These are phyloP conservation scores for Penicillium rolfsii DNA, from an alignment of 2,329 filamentous ascomycete species.

Conservation along the genomic window DNA sequence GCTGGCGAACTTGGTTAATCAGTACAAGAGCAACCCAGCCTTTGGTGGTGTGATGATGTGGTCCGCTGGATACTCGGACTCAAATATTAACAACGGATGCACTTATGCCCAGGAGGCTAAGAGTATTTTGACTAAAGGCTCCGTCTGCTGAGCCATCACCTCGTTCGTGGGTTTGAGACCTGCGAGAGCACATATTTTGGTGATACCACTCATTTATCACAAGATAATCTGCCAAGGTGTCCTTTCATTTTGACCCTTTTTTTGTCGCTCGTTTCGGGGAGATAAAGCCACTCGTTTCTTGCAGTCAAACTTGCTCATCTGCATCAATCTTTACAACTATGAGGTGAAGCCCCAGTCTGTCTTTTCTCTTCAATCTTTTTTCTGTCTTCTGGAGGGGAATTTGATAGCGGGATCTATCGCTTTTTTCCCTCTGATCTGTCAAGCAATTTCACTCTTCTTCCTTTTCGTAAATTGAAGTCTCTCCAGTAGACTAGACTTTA, in stretches of 20 bases:
- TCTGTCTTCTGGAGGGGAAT: no score
- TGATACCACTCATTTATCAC: not conserved
- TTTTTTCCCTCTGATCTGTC: not conserved
- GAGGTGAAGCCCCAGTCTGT: not conserved
- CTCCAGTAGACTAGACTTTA: not conserved
- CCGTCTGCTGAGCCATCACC: slow-evolving; percentile 28
- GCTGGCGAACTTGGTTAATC: slow-evolving; percentile 18
- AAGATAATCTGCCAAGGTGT: not conserved
- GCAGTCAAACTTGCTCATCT: not conserved
- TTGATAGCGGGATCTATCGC: not conserved
- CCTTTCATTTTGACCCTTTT: not conserved
- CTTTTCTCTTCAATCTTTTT: not conserved
- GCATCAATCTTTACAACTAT: not conserved
- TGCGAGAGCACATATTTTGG: not conserved
- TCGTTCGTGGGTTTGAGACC: not conserved
- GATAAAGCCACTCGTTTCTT: not conserved
- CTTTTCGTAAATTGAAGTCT: not conserved
- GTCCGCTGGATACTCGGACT: slow-evolving; percentile 48
- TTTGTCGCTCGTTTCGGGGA: not conserved
- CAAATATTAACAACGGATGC: slow-evolving; percentile 41
- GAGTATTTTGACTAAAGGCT: slow-evolving; percentile 40
- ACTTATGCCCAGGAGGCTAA: slow-evolving; percentile 49
- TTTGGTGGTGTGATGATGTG: slow-evolving; percentile 43
- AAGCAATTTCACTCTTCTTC: not conserved
- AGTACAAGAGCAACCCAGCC: slow-evolving; percentile 14